Evolutionary conservation across 176 grass and related monocot genomes (phyloP).

Genomic region (Oryza nivara): DNA sequence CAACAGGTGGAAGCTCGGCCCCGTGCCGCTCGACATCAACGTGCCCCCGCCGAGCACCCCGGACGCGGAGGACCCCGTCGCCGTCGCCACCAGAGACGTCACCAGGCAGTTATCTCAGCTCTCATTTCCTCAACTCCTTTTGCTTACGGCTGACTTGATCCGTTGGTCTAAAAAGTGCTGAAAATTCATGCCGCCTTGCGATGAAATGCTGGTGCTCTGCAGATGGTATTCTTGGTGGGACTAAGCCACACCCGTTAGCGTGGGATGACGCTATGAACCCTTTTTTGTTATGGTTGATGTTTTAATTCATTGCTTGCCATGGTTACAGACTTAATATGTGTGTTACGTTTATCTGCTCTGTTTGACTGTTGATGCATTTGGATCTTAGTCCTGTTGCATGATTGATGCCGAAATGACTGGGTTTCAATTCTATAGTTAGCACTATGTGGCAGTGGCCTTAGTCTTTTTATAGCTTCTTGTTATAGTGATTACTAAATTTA

Average conservation of each 20-base stretch:
- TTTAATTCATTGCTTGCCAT: slow-evolving; percentile 17
- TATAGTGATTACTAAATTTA: slow-evolving; percentile 29
- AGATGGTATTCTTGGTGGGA: slow-evolving; percentile 18
- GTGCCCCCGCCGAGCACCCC: slow-evolving; percentile 46
- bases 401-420: neutral
- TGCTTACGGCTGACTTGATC: slow-evolving; percentile 16
- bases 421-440: slow-evolving; percentile 25
- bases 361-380: slow-evolving; percentile 1
- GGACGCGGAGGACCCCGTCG: slow-evolving; percentile 45
- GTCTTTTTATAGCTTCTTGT: slow-evolving; percentile 26
- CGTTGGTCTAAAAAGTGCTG: neutral
- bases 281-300: slow-evolving; percentile 29
- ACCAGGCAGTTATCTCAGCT: slow-evolving; percentile 57
- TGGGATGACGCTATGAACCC: neutral
- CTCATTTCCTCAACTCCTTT: neutral
- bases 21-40: slow-evolving; percentile 80
- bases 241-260: neutral
- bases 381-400: neutral
- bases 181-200: neutral
- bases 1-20: slow-evolving; percentile 68
- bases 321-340: slow-evolving; percentile 25
- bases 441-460: neutral
- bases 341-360: slow-evolving; percentile 20
- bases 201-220: neutral
- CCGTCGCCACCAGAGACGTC: slow-evolving; percentile 14